Evolutionary conservation across 1,284 basidiomycete genomes (phyloP), one percentile per base, ranked within the genome.

Genomic region (Veloporphyrellus conicus): DNA sequence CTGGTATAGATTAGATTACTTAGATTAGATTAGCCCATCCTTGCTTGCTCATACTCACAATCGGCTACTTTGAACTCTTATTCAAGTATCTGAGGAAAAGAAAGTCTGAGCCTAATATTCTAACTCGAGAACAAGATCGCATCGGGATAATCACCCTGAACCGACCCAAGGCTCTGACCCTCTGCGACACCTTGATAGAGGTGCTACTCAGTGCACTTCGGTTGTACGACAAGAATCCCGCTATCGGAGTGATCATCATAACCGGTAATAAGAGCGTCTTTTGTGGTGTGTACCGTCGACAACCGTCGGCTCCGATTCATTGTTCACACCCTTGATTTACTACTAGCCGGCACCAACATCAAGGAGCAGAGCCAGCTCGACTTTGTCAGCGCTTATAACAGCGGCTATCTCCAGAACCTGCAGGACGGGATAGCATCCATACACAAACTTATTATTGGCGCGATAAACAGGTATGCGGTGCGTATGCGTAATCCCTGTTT

Each of bases 181-280:
- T 99, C 52, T 89, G 80, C 61, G 78, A 84, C 10, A 85, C 90
- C 8, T 74, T 94, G 41, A 75, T 71, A 27, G 78, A 81, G 43
- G 82, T 87, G 5, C n/a, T n/a, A n/a, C n/a, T n/a, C n/a, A n/a
- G n/a, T n/a, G n/a, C n/a, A n/a, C n/a, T n/a, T n/a, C n/a, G n/a
- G n/a, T n/a, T n/a, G n/a, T n/a, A n/a, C n/a, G 89, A 93, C 61
- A 71, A 69, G 35, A 92, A 95, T 59, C 75, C 82, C 31, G 70
- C 72, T 10, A 74, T 90, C 43, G 81, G 87, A 19, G 84, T 99
- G 58, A 93, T 99, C 14, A 70, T 99, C 49, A 99, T 95, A 2
- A 96, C 96, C 2, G 89, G 86, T 31, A 91, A 93, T 49, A 90
- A 81, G n/a, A 70, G 93, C 92, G 3, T 99, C 99, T 67, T 89